phyloP scores from a whole-genome alignment of 352 stramenopile genomes.

The Vaucheria bursata region DNA sequence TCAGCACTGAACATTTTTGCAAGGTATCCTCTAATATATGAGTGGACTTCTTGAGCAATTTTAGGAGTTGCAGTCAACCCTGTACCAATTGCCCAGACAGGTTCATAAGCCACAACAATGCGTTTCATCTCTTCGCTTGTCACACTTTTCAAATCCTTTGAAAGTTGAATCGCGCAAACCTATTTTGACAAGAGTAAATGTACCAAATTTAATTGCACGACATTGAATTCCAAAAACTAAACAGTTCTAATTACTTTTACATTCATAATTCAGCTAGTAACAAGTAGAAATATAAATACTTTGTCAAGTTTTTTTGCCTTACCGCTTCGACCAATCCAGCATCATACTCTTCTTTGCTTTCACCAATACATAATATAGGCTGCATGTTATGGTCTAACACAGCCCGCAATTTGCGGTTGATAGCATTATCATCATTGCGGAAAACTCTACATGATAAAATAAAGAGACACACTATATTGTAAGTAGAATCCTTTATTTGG shows the following conservation, averaged over 20 bases:
- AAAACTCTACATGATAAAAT: background rate
- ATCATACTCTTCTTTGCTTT: conserved; percentile 78
- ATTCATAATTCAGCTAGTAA: no score
- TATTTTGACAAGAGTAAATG: no score
- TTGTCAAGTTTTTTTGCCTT: conserved; percentile 45
- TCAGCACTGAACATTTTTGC: conserved; percentile 62
- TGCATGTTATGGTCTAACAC: conserved; percentile 73
- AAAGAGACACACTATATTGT: background rate
- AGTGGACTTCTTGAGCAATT: conserved; percentile 66
- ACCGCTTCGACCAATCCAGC: conserved; percentile 59
- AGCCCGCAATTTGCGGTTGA: background rate
- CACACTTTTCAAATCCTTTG: conserved; percentile 85
- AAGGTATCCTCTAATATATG: conserved; percentile 72
- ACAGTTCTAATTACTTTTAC: no score
- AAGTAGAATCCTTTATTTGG: no score
- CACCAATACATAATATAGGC: conserved; percentile 93
- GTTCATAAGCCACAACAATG: conserved; percentile 85
- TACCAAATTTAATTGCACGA: no score
- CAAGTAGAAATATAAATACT: conserved; percentile 67
- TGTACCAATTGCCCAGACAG: conserved; percentile 88
- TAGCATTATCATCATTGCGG: background rate
- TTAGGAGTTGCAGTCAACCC: conserved; percentile 73
- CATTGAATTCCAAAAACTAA: no score
- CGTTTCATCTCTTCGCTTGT: conserved; percentile 48
- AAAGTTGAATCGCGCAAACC: conserved; percentile 89